A percentile compares a stretch with the other conserved stretches of the same genome.
These are phyloP conservation scores for Chalciporus chontae DNA, from an alignment of 768 basidiomycete genomes.

Conservation along the genomic window DNA sequence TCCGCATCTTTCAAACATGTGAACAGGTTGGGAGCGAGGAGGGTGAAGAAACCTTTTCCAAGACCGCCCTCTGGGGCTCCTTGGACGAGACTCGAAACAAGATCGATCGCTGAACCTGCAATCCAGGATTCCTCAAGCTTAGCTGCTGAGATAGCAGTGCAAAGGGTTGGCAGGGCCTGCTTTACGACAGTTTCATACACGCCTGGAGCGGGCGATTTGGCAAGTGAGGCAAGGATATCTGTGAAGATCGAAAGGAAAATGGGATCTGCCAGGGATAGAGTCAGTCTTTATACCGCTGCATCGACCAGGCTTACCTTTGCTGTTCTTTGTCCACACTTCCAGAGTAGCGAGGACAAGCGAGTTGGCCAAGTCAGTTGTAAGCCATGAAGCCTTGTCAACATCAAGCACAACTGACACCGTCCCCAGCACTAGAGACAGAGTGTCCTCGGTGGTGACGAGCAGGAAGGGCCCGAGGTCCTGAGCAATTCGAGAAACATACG, in stretches of 20 bases:
- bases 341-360: slow-evolving; percentile 66
- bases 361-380: slow-evolving; percentile 60
- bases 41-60: slow-evolving; percentile 76
- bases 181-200: slow-evolving; percentile 74
- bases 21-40: slow-evolving; percentile 75
- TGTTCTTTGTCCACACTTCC: slow-evolving; percentile 84
- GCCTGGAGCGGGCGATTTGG: slow-evolving; percentile 52
- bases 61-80: slow-evolving; percentile 63
- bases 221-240: slow-evolving; percentile 72
- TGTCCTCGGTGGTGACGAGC: slow-evolving; percentile 77
- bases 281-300: not conserved
- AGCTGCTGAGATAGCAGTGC: slow-evolving; percentile 55
- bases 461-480: slow-evolving; percentile 83
- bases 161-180: slow-evolving; percentile 70
- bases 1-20: slow-evolving; percentile 63
- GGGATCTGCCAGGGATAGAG: slow-evolving; percentile 57
- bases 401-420: slow-evolving; percentile 77
- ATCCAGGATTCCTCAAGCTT: slow-evolving; percentile 68
- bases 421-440: slow-evolving; percentile 83
- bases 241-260: slow-evolving; percentile 82
- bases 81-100: slow-evolving; percentile 66
- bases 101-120: slow-evolving; percentile 77
- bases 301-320: slow-evolving; percentile 55
- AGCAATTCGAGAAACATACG: slow-evolving; percentile 71
- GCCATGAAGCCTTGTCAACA: slow-evolving; percentile 70